Evolutionary conservation across 495 filamentous ascomycete genomes (phyloP), one percentile per base, ranked within the genome.

Genomic region (Penicillium simplicissimum): DNA sequence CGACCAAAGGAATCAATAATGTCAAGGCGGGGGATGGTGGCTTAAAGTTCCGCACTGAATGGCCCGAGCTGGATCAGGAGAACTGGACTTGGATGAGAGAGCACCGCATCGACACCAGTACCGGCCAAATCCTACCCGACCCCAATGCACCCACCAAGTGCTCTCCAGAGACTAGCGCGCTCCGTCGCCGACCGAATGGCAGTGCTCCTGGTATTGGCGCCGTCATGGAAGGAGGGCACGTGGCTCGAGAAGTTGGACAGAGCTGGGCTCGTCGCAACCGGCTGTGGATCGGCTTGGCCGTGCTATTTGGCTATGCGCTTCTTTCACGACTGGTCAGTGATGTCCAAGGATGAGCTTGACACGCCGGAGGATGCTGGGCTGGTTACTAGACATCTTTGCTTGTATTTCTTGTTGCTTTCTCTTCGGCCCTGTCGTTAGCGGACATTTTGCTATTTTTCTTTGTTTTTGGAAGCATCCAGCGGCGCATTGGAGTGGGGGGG

Each of bases 11-110:
- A 0, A 81, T 88, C 55, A 89, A 89, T 35, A 86, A 86, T 23
- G 85, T 90, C 54, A 88, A 87, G 67, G 90, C 90, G 11, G 95
- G 95, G 15, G 95, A 98, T 71, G 93, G 95, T 3, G 95, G 95
- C 0, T 84, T 90, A 58, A 95, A 94, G 74, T 98, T 98, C 69
- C 82, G 87, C 53, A 76, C 82, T 6, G 91, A 98, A 78, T 98
- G 93, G 93, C 85, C 90, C 36, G 95, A 97, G 58, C 64, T 96
- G 42, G 92, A 98, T 68, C 76, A 84, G 65, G 92, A 96, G 79
- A 98, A 98, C 67, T 94, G 89, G 91, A 86, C 85, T 61, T 97
- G 92, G 93, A 93, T 98, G 82, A 85, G 84, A 59, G 87, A 91
- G 62, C 86, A 90, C 64, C 84, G 86, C 37, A 86, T 98, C 64